phyloP scores from a whole-genome alignment of 108 stramenopile genomes.

The Heterococcus sp. region DNA sequence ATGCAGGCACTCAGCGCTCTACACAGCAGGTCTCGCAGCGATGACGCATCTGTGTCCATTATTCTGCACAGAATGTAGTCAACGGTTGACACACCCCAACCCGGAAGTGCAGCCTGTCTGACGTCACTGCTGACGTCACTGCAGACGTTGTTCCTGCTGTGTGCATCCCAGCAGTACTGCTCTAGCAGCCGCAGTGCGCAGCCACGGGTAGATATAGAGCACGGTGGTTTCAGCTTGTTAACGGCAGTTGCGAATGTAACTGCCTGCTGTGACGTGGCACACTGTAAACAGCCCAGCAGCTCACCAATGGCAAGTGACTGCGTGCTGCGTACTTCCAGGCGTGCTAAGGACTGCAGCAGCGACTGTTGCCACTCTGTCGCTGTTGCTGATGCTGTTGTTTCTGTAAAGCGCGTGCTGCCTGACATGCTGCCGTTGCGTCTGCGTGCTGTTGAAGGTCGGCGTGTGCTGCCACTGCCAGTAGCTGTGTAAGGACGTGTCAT shows the following conservation, averaged over 20 bases:
- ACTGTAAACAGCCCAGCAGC: constrained; percentile 11
- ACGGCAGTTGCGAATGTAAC: constrained; percentile 13
- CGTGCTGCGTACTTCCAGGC: constrained; percentile 22
- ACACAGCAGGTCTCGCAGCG: neutral
- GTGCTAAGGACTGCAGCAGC: no score
- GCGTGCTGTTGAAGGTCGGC: no score
- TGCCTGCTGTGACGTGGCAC: constrained; percentile 14
- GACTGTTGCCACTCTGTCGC: no score
- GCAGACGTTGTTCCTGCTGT: no score
- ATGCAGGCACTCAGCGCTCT: constrained; percentile 14
- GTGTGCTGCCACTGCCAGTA: no score
- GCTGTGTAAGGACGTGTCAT: no score
- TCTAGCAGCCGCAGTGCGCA: constrained; percentile 14
- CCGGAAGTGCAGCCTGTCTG: no score
- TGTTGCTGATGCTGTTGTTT: no score
- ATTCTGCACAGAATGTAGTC: neutral
- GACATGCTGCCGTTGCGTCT: no score
- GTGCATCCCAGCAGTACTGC: constrained; percentile 39
- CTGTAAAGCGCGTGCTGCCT: no score
- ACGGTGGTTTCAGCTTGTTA: neutral
- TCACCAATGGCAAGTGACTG: constrained; percentile 26
- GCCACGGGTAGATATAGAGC: constrained; percentile 10
- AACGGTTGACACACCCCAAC: neutral
- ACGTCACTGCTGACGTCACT: no score
- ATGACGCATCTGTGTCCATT: neutral